These are phyloP conservation scores for Dioszegia crocea DNA, from an alignment of 768 basidiomycete species.

Conservation along the genomic window DNA sequence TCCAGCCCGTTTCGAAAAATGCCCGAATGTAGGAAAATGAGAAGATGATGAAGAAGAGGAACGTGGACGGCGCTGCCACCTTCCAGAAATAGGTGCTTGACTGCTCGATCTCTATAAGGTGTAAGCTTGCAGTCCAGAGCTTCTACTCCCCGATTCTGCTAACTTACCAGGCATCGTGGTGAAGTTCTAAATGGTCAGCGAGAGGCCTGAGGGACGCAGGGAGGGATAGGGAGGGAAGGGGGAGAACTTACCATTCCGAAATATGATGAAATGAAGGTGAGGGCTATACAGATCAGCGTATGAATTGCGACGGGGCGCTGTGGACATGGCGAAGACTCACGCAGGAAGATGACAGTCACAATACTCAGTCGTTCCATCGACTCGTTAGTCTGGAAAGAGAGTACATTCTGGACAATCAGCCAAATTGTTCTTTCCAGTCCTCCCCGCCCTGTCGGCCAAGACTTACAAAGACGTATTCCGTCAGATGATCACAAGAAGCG, in stretches of 20 bases:
- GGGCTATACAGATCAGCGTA: constrained; percentile 6
- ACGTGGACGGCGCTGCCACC: constrained; percentile 40
- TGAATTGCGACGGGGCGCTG: neutral
- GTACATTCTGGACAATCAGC: constrained; percentile 29
- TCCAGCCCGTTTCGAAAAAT: constrained; percentile 18
- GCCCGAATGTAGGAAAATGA: constrained; percentile 35
- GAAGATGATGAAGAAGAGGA: constrained; percentile 47
- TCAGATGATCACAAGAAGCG: constrained; percentile 46
- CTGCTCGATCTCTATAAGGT: constrained; percentile 19
- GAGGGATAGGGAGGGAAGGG: neutral
- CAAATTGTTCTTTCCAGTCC: neutral
- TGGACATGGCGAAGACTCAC: constrained; percentile 27
- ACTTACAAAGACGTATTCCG: constrained; percentile 49
- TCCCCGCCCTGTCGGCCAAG: neutral
- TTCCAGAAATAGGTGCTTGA: constrained; percentile 46
- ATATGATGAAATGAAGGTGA: constrained; percentile 32
- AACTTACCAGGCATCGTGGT: constrained; percentile 22
- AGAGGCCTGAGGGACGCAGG: neutral
- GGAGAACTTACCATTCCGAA: constrained; percentile 38
- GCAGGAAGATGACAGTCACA: constrained; percentile 49
- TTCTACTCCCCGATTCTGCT: too few relatives aligned
- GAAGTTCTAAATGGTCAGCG: constrained; percentile 30
- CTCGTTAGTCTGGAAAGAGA: constrained; percentile 46
- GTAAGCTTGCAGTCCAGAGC: too few relatives aligned
- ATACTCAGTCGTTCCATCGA: constrained; percentile 49